These are phyloP conservation scores for Mycena leptocephala DNA, from an alignment of 768 basidiomycete species.

Conservation along the genomic window DNA sequence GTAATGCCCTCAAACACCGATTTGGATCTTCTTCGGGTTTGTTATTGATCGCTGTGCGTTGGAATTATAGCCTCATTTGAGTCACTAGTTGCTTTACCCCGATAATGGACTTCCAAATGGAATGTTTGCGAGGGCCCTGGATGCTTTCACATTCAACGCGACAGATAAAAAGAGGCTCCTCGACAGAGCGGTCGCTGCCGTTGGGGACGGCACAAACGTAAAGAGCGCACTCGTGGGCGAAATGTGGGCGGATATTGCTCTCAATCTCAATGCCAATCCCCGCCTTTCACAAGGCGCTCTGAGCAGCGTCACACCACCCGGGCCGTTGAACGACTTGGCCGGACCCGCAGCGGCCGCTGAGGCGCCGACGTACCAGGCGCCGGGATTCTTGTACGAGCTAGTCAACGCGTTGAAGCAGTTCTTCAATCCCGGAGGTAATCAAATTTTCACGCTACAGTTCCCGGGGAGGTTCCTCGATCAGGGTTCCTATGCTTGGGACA, in stretches of 20 bases:
- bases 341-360: too few species aligned
- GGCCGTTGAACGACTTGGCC: background rate
- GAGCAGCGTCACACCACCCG: background rate
- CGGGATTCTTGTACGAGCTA: background rate
- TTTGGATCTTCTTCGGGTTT: constrained; percentile 4
- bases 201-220: background rate
- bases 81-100: constrained; percentile 12
- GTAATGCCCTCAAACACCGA: background rate
- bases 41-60: background rate
- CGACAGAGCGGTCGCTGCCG: background rate
- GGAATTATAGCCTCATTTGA: background rate
- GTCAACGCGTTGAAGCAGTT: constrained; percentile 22
- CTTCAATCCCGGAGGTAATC: constrained; percentile 42
- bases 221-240: background rate
- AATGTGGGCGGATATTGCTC: background rate
- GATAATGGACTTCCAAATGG: background rate
- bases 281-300: background rate
- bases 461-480: constrained; percentile 44
- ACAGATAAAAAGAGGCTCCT: background rate
- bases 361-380: background rate
- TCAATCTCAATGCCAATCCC: background rate
- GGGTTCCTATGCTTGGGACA: constrained; percentile 45
- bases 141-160: background rate
- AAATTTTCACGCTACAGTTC: constrained; percentile 46
- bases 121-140: background rate